Evolutionary conservation across 768 basidiomycete genomes (phyloP).

Genomic region (Clitopilus passeckerianus): DNA sequence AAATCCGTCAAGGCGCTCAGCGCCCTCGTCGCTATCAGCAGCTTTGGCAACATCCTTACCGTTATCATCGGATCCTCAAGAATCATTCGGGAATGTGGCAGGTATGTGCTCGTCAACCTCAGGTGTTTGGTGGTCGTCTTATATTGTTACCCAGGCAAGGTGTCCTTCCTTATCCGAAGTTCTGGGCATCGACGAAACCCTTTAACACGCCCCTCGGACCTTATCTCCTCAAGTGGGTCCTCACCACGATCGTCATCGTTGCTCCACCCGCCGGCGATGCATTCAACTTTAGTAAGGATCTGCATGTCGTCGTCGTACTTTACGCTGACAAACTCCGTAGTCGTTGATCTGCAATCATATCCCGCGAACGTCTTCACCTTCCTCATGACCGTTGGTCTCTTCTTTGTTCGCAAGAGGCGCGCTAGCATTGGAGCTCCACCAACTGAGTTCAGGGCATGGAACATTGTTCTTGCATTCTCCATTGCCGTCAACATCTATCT

Average conservation of each 20-base stretch:
- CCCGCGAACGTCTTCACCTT: constrained; percentile 31
- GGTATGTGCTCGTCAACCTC: constrained; percentile 7
- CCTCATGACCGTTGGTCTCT: constrained; percentile 27
- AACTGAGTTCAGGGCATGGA: constrained; percentile 32
- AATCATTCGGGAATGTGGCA: constrained; percentile 8
- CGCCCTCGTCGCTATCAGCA: constrained; percentile 32
- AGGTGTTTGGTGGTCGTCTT: constrained; percentile 36
- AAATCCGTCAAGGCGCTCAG: constrained; percentile 28
- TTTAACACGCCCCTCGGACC: constrained; percentile 48
- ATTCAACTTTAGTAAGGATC: constrained; percentile 33
- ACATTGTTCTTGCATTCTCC: constrained; percentile 26
- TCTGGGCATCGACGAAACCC: constrained; percentile 46
- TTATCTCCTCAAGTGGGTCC: constrained; percentile 37
- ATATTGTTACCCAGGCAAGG: constrained; percentile 50
- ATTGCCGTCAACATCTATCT: constrained; percentile 33
- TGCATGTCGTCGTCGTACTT: constrained; percentile 1
- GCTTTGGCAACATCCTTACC: constrained; percentile 33
- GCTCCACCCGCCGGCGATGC: constrained; percentile 38
- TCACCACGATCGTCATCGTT: constrained; percentile 45
- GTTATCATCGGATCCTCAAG: constrained; percentile 24
- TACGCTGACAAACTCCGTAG: constrained; percentile 23
- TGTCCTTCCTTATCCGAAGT: constrained; percentile 43
- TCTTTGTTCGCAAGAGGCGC: constrained; percentile 28
- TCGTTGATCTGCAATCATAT: constrained; percentile 29
- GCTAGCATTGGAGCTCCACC: constrained; percentile 22